Percentiles rank a stretch among this genome's conserved stretches.
These are phyloP conservation scores for Magnolia officinalis DNA, from an alignment of 164 flowering plant genomes.

Conservation along the genomic window DNA sequence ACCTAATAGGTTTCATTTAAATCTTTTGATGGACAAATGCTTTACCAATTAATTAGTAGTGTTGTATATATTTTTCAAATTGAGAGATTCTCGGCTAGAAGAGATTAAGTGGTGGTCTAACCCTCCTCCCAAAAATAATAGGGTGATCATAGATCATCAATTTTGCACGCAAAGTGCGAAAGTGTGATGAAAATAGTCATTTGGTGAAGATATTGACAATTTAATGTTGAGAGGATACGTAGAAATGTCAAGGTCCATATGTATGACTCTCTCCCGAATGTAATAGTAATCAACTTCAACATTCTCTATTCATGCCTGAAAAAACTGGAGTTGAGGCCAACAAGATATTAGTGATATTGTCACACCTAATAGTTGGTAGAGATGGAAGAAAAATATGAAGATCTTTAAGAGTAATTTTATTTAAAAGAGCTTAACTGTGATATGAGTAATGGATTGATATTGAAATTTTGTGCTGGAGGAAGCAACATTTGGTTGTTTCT, in stretches of 20 bases:
- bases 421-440: background rate
- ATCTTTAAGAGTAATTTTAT: background rate
- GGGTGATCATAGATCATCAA: too few relatives aligned
- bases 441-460: background rate
- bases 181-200: too few relatives aligned
- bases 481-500: background rate
- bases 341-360: background rate
- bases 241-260: background rate
- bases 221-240: background rate
- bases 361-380: background rate
- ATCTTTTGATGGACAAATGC: too few relatives aligned
- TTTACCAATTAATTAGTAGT: too few relatives aligned
- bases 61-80: too few relatives aligned
- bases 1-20: too few relatives aligned
- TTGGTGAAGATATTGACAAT: background rate
- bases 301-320: background rate
- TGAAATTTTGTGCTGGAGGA: background rate
- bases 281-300: background rate
- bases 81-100: too few relatives aligned
- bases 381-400: background rate
- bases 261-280: too few relatives aligned
- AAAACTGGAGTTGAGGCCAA: too few relatives aligned
- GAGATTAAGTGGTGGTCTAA: too few relatives aligned
- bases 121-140: too few relatives aligned
- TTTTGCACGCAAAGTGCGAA: too few relatives aligned